These are phyloP conservation scores for Liriodendron chinense DNA, from an alignment of 164 flowering plant genomes.

Conservation along the genomic window DNA sequence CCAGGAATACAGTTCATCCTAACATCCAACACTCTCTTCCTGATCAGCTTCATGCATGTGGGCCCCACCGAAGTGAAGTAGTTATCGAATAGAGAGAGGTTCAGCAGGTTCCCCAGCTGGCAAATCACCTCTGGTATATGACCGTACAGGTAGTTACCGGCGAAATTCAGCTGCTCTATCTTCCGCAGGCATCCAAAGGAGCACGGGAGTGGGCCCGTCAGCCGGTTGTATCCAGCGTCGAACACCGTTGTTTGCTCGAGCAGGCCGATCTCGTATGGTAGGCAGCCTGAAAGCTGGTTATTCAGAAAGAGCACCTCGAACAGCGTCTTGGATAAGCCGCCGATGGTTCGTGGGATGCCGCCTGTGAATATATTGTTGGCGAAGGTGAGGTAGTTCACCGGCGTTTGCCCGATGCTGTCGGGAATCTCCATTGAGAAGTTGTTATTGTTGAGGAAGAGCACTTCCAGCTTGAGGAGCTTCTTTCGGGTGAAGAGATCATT, in stretches of 20 bases:
- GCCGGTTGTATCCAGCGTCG: constrained; percentile 37
- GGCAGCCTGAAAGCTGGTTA: constrained; percentile 49
- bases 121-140: constrained; percentile 54
- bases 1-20: constrained; percentile 20
- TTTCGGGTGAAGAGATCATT: constrained; percentile 21
- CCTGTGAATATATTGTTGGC: constrained; percentile 55
- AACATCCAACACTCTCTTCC: constrained; percentile 15
- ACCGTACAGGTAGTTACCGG: constrained; percentile 44
- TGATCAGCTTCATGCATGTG: constrained; percentile 2
- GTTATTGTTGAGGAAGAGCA: constrained; percentile 58
- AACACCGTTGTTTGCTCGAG: constrained; percentile 34
- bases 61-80: constrained; percentile 17
- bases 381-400: constrained; percentile 31
- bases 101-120: constrained; percentile 22
- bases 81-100: constrained; percentile 16
- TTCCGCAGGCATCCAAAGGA: constrained; percentile 47
- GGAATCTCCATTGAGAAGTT: constrained; percentile 35
- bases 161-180: constrained; percentile 40
- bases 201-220: constrained; percentile 56
- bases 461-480: constrained; percentile 14
- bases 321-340: constrained; percentile 24
- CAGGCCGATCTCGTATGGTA: constrained; percentile 58
- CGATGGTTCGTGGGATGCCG: constrained; percentile 36
- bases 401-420: constrained; percentile 26
- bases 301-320: constrained; percentile 44